These are phyloP conservation scores for Aureobasidium sp. DNA, from an alignment of 2,329 filamentous ascomycete species.

Conservation along the genomic window DNA sequence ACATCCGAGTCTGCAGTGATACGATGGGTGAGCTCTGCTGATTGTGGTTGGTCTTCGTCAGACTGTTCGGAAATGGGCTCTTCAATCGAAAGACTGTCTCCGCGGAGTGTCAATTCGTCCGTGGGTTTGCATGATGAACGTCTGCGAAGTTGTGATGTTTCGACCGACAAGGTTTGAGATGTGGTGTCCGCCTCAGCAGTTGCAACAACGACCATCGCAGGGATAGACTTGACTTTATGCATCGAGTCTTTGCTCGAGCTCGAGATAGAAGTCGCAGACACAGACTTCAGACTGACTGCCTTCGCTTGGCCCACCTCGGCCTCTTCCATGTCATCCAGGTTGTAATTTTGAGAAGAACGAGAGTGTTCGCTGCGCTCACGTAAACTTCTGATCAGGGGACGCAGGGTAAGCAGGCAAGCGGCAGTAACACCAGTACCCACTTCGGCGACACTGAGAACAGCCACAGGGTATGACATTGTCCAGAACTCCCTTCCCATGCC, in stretches of 20 bases:
- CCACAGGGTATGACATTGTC: slow-evolving; percentile 14
- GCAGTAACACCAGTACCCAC: slow-evolving; percentile 25
- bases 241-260: background rate
- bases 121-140: background rate
- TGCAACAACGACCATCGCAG: background rate
- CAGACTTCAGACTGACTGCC: background rate
- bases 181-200: background rate
- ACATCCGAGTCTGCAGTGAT: background rate
- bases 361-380: background rate
- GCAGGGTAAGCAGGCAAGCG: slow-evolving; percentile 23
- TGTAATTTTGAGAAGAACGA: background rate
- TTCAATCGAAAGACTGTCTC: background rate
- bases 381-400: slow-evolving; percentile 21
- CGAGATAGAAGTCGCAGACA: background rate
- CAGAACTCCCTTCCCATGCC: slow-evolving; percentile 9
- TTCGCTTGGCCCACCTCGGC: background rate
- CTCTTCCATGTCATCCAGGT: background rate
- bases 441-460: slow-evolving; percentile 24
- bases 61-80: background rate
- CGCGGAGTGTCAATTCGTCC: background rate
- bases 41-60: background rate
- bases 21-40: background rate
- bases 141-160: background rate
- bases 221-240: background rate
- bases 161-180: background rate